Conservation (phyloP, 768 basidiomycete species). For the Boletus speciosus region DNA sequence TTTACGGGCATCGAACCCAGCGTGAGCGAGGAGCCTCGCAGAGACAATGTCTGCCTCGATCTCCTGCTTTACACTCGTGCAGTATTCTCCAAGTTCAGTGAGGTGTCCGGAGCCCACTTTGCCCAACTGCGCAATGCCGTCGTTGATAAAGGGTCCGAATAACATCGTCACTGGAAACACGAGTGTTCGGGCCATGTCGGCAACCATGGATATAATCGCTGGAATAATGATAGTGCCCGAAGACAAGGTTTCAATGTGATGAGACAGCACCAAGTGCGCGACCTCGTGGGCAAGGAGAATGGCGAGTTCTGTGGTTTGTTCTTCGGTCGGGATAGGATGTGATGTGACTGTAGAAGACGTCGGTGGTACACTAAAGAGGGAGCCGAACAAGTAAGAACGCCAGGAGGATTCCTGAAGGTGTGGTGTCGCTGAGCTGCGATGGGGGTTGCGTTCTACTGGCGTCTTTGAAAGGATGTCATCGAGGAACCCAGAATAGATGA, state of each 20-base stretch:
- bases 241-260: conserved; percentile 90
- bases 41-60: conserved; percentile 92
- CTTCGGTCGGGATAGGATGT: conserved; percentile 60
- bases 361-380: conserved; percentile 35
- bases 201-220: conserved; percentile 67
- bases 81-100: conserved; percentile 65
- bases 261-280: conserved; percentile 84
- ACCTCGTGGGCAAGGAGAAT: conserved; percentile 92
- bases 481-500: conserved; percentile 91
- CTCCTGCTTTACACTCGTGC: conserved; percentile 81
- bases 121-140: conserved; percentile 81
- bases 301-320: conserved; percentile 87
- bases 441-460: conserved; percentile 20
- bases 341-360: conserved; percentile 28
- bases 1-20: conserved; percentile 83
- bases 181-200: conserved; percentile 74
- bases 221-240: conserved; percentile 81
- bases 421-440: conserved; percentile 17
- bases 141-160: conserved; percentile 93
- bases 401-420: conserved; percentile 35
- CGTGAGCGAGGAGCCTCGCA: conserved; percentile 82
- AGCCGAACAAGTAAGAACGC: conserved; percentile 48
- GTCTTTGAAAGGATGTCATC: conserved; percentile 72
- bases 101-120: conserved; percentile 76
- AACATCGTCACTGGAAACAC: conserved; percentile 89